phyloP scores from a whole-genome alignment of 257 asterid species.

The Scutellaria galericulata region DNA sequence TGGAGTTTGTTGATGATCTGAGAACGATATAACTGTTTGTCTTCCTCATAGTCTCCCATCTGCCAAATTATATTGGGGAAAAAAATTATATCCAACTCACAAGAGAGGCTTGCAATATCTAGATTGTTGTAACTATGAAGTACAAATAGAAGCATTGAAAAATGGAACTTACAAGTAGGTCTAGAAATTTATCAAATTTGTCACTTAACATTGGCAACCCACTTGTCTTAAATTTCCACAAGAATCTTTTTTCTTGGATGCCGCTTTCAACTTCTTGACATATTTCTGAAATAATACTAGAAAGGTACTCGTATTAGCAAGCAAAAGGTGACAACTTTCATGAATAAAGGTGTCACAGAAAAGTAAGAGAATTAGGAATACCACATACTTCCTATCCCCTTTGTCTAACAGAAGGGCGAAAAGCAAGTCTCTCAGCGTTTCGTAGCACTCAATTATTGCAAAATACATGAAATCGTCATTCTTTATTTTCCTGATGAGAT shows the following conservation, averaged over 20 bases:
- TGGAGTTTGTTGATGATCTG: conserved; percentile 83
- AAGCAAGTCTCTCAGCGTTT: conserved; percentile 74
- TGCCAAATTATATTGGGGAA: conserved; percentile 32
- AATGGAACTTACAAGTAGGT: conserved; percentile 61
- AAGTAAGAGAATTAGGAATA: conserved; percentile 36
- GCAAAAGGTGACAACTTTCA: conserved; percentile 18
- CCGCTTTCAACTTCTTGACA: conserved; percentile 69
- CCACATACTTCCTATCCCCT: conserved; percentile 72
- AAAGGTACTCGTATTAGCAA: conserved; percentile 33
- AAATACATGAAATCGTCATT: conserved; percentile 82
- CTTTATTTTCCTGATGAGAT: conserved; percentile 83
- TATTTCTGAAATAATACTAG: conserved; percentile 70
- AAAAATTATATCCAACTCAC: conserved; percentile 4
- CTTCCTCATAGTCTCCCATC: conserved; percentile 63
- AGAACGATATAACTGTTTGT: conserved; percentile 48
- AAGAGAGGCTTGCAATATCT: conserved; percentile 10
- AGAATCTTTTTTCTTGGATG: conserved; percentile 54
- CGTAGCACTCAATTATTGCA: conserved; percentile 91
- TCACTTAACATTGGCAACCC: conserved; percentile 79
- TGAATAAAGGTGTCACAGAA: conserved; percentile 17
- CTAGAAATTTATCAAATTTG: conserved; percentile 74
- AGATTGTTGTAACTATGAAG: conserved; percentile 26
- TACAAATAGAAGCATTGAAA: conserved; percentile 25
- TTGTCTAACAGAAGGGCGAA: conserved; percentile 62
- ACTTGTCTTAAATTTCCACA: conserved; percentile 67